Evolutionary conservation across 306 rosid genomes (phyloP), one percentile per base, ranked within the genome.

Genomic region (Begonia fuchsioides): DNA sequence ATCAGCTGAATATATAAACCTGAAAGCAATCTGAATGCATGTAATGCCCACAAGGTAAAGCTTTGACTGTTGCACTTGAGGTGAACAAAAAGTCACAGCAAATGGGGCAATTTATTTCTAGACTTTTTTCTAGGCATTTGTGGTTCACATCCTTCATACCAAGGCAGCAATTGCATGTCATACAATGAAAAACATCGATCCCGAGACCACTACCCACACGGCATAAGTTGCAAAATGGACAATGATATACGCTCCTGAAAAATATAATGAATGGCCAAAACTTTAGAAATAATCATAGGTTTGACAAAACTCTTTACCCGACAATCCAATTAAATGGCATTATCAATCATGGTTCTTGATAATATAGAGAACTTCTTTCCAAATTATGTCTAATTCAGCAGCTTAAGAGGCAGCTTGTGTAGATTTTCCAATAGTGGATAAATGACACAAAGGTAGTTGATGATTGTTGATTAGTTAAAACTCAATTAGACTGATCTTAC

Each of bases 1-100:
- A 41, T 10, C 14, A 41, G 45, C 20, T 41, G 49, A 18, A 35
- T 50, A 49, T 40, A 35, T 67, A 43, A 55, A 92, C 98, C 98
- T 92, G 98, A 73, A 92, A 92, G 76, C 98, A 92, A 67, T 94
- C 93, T 32, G 98, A 92, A 76, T 92, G 98, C 98, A 92, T 92
- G 73, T 85, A 92, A 70, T 92, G 98, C 49, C 98, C 98, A 72
- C 98, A 92, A 11, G 96, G 93, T 58, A 85, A 80, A 53, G 81
- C 81, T 65, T 96, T 77, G 65, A 92, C 94, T 5, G 96, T 74
- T 49, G 93, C 92, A 75, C 96, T 92, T 53, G 98, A 92, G 59
- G 98, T 92, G 65, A 92, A 92, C 11, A 92, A 65, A 68, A 79
- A 82, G 14, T 92, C 98, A 14, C 96, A 85, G 76, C 98, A 92